Evolutionary conservation across 2,329 filamentous ascomycete species (phyloP).

Genomic region (Pseudogymnoascus sp.): DNA sequence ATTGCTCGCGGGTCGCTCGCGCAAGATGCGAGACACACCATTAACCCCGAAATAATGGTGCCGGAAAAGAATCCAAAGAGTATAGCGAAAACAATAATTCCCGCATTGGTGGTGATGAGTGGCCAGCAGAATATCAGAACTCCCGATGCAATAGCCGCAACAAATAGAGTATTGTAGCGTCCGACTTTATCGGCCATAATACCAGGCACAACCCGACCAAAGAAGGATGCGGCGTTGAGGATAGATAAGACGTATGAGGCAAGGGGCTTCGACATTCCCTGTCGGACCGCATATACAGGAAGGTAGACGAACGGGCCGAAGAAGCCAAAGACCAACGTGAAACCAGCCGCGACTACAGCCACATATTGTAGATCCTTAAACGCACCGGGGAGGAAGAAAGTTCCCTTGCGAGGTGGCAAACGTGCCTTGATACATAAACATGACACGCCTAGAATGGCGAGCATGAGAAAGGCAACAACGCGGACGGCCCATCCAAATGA

Average conservation of each 20-base stretch:
- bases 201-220: slow-evolving; percentile 19
- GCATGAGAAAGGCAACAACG: slow-evolving; percentile 28
- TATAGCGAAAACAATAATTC: slow-evolving; percentile 46
- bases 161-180: slow-evolving; percentile 29
- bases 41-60: slow-evolving; percentile 57
- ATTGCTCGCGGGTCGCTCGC: slow-evolving; percentile 59
- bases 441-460: slow-evolving; percentile 42
- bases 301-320: slow-evolving; percentile 20
- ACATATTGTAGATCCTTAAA: slow-evolving; percentile 39
- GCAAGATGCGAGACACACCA: slow-evolving; percentile 22
- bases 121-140: slow-evolving; percentile 15
- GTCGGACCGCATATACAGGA: slow-evolving; percentile 17
- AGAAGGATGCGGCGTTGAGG: slow-evolving; percentile 19
- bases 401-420: slow-evolving; percentile 33
- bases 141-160: slow-evolving; percentile 12
- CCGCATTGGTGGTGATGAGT: slow-evolving; percentile 11
- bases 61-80: slow-evolving; percentile 77
- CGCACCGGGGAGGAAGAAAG: slow-evolving; percentile 41
- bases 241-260: slow-evolving; percentile 20
- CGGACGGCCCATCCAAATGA: slow-evolving; percentile 13
- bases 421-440: slow-evolving; percentile 43
- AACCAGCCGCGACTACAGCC: slow-evolving; percentile 32
- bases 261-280: slow-evolving; percentile 21
- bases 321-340: slow-evolving; percentile 33
- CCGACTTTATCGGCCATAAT: slow-evolving; percentile 17